Evolutionary conservation across 2,329 filamentous ascomycete genomes (phyloP).

Genomic region (Fusarium zealandicum): DNA sequence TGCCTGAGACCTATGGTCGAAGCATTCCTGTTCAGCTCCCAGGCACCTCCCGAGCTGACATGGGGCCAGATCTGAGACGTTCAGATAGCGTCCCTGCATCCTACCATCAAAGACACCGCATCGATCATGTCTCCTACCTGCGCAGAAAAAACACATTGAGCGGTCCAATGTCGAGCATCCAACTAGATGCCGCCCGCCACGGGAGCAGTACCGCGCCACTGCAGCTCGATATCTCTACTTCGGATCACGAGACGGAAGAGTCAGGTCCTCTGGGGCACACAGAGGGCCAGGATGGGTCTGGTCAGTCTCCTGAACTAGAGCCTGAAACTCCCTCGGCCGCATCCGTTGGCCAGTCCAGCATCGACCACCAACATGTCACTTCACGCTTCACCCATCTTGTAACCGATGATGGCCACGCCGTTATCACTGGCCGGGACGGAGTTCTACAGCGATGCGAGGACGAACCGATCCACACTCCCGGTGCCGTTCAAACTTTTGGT

Average conservation of each 20-base stretch:
- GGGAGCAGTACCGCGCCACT: constrained; percentile 46
- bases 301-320: constrained; percentile 1
- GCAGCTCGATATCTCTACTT: constrained; percentile 43
- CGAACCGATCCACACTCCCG: constrained; percentile 88
- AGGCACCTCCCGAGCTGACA: constrained; percentile 42
- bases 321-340: constrained; percentile 22
- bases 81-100: constrained; percentile 39
- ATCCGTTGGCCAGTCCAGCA: constrained; percentile 35
- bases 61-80: constrained; percentile 38
- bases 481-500: constrained; percentile 82
- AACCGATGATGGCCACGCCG: constrained; percentile 79
- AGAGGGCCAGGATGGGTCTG: no score
- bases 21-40: constrained; percentile 43
- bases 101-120: constrained; percentile 27
- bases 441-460: constrained; percentile 84
- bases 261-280: constrained; percentile 26
- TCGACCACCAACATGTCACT: constrained; percentile 63
- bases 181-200: constrained; percentile 53
- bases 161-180: constrained; percentile 54
- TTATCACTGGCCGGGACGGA: constrained; percentile 81
- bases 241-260: constrained; percentile 45
- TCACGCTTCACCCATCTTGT: constrained; percentile 80
- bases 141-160: constrained; percentile 48
- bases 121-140: constrained; percentile 30
- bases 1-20: constrained; percentile 45